These are phyloP conservation scores for Podospora anserina DNA, from an alignment of 495 filamentous ascomycete genomes.

Conservation along the genomic window DNA sequence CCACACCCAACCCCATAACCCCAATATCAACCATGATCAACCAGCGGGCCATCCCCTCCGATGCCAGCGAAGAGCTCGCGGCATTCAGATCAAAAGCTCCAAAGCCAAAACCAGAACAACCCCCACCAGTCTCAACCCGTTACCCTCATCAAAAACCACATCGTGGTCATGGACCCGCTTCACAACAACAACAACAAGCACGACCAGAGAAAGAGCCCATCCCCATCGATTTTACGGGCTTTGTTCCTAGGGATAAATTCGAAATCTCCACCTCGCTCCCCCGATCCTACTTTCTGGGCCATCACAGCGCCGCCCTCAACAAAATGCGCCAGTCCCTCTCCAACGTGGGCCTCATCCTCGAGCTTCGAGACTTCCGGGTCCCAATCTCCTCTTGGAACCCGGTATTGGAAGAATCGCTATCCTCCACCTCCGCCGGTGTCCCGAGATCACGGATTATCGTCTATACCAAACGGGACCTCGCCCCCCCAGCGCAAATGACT, in stretches of 20 bases:
- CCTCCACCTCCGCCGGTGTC: slow-evolving; percentile 40
- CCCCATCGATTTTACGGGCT: slow-evolving; percentile 31
- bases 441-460: slow-evolving; percentile 69
- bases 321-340: slow-evolving; percentile 83
- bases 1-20: neutral
- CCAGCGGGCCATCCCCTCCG: neutral
- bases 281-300: slow-evolving; percentile 93
- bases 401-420: slow-evolving; percentile 75
- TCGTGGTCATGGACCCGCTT: too few species aligned
- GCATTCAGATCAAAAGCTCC: neutral
- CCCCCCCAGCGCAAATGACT: slow-evolving; percentile 26
- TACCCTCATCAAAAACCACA: too few species aligned
- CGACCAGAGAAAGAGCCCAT: neutral
- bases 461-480: slow-evolving; percentile 88
- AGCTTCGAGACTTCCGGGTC: slow-evolving; percentile 90
- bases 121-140: slow-evolving; percentile 14
- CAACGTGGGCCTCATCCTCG: slow-evolving; percentile 81
- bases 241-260: slow-evolving; percentile 72
- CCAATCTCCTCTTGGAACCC: slow-evolving; percentile 88
- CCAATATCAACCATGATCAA: neutral
- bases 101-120: neutral
- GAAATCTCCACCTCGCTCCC: slow-evolving; percentile 62
- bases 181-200: neutral
- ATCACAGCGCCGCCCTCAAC: slow-evolving; percentile 77
- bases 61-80: neutral